Base-by-base conservation (phyloP, 495 filamentous ascomycete genomes). In the Talaromyces nanjingensis region DNA sequence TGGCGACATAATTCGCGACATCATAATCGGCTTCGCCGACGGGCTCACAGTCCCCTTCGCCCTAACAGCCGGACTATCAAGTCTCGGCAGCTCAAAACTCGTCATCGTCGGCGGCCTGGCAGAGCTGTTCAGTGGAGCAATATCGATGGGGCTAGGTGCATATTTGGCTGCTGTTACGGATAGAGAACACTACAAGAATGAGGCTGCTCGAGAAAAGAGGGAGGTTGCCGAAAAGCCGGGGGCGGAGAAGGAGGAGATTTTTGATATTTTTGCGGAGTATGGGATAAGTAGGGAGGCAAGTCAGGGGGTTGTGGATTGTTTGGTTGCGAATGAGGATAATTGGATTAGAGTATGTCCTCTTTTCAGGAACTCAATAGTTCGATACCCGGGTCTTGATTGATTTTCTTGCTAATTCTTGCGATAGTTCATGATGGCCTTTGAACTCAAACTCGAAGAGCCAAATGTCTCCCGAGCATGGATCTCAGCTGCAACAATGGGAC, bases 111-210 rank as follows among this genome's bases (percentile, higher is more conserved):
- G 85, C 16, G 87, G 87, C 4, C 77, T 89, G 39, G 87, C 87
- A 2, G 87, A 90, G 73, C 79, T 89, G 24, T 83, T 86, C 65
- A 83, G 83, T 12, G 86, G 87, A 34, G 81, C 84, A 27, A 87
- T 90, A 64, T 87, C 84, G 18, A 90, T 90, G 87, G 87, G 87
- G 4, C 78, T 90, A 5, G 83, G 87, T 25, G 87, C 86, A 27
- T 90, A 84, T 64, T 63, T 86, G 6, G 79, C 78, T 8, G 76
- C 83, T 12, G 71, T 74, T 11, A 84, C 77, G 3, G 82, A 85
- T 25, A 59, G 70, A 37, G 71, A 79, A 34, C 77, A 78, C 66
- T 84, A 81, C 68, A 68, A 73, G 33, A 68, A 72, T 24, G 83
- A 84, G 65, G 69, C 79, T 64, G 63, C 61, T n/a, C 70, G 79